These are phyloP conservation scores for Lactarius sp. DNA, from an alignment of 768 basidiomycete genomes.

Conservation along the genomic window DNA sequence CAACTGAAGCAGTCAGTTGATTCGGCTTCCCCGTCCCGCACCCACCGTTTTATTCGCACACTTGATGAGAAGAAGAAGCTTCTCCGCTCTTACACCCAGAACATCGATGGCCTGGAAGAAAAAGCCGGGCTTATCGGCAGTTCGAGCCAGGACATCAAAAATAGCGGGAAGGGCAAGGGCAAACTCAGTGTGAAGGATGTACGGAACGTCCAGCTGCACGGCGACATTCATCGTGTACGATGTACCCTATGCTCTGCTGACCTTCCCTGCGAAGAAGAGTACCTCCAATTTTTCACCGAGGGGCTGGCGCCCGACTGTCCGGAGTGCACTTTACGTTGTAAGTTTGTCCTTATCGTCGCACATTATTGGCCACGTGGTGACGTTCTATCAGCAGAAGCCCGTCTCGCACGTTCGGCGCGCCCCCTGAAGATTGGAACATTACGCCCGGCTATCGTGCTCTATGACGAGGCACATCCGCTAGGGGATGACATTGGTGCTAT, in stretches of 20 bases:
- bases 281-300: constrained; percentile 57
- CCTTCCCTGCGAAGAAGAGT: constrained; percentile 60
- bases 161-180: constrained; percentile 59
- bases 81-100: constrained; percentile 91
- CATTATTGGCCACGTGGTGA: constrained; percentile 11
- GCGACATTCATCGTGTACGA: constrained; percentile 87
- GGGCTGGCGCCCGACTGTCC: constrained; percentile 83
- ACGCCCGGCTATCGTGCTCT: constrained; percentile 90
- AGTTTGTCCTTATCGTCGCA: constrained; percentile 33
- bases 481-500: constrained; percentile 89
- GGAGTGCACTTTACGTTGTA: constrained; percentile 77
- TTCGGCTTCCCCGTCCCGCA: constrained; percentile 71
- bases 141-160: constrained; percentile 48
- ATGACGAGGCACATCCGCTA: constrained; percentile 89
- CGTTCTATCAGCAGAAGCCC: constrained; percentile 53
- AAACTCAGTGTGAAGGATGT: constrained; percentile 68
- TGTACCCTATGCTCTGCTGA: constrained; percentile 82
- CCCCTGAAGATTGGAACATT: constrained; percentile 77
- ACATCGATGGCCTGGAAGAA: constrained; percentile 93
- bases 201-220: constrained; percentile 89
- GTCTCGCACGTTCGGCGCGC: constrained; percentile 79
- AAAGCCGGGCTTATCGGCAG: constrained; percentile 68
- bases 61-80: constrained; percentile 82
- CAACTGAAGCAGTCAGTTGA: constrained; percentile 82
- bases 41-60: constrained; percentile 83